Base-by-base conservation (phyloP, 306 rosid genomes). In the Dryas alaskensis region DNA sequence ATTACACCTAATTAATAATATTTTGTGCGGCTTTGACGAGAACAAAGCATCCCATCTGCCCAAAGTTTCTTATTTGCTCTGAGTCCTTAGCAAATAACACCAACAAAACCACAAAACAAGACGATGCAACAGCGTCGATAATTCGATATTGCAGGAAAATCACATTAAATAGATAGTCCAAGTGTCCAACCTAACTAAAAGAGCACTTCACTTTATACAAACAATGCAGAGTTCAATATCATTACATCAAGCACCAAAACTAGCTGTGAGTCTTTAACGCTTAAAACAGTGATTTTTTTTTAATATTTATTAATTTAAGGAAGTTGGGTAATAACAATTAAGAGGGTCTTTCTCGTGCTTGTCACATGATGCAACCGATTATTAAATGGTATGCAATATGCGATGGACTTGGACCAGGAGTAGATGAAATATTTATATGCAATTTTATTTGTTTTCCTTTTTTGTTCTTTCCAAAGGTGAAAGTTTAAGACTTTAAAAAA, bases 401-500 rank as follows among this genome's bases (percentile, higher is more conserved):
- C 37, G 0, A 31, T 1, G 37, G 37, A 31, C 1, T 31, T 31
- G 76, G 58, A 46, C 58, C 48, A 59, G 47, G 9, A 46, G 67
- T 48, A 47, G 76, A 45, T 59, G 67, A 46, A 44, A 45, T 72
- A 72, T 58, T 46, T 72, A 59, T 72, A 14, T 17, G 59, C 45
- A 70, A 22, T 19, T 54, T 42, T 19, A 19, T 19, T 54, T 57
- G 22, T 58, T 72, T 47, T 6, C 44, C 16, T 44, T 5, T 39
- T 19, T 55, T 43, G n/a, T 8, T 72, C 17, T 72, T 46, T 5
- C 76, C 47, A 59, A 72, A 59, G 53, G 58, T 58, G 46, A 17
- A 46, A 53, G 27, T 7, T 57, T 10, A 70, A 37, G 4, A 8
- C 19, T 57, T 11, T 19, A 70, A 22, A 9, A 10, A 47, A 13